Evolutionary conservation across 2,329 filamentous ascomycete genomes (phyloP), one percentile per base, ranked within the genome.

Genomic region (Fusarium nodosum): DNA sequence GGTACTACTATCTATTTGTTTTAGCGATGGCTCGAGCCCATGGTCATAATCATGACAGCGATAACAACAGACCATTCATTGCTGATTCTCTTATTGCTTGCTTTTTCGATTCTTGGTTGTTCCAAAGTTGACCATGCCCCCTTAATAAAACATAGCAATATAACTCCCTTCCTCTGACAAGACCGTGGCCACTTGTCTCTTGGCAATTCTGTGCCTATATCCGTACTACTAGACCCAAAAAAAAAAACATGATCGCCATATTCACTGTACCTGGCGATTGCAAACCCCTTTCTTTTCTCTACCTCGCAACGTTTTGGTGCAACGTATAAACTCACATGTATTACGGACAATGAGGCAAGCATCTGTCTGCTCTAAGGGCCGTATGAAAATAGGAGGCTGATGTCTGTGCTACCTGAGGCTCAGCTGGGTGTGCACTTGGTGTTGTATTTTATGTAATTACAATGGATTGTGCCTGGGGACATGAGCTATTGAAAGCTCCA

Each of bases 121-220:
- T 16, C 31, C 36, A 51, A 24, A 28, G 15, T 24, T 20, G 22
- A 28, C 11, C 33, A 22, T 28, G 30, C n/a, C 20, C 26, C 47
- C 16, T 31, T 53, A 38, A 53, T 34, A 26, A 36, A 36, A 42
- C 28, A 53, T n/a, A 28, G 18, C 20, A 56, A 18, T 34, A 20
- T 60, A 13, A 33, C 24, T 24, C 34, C 22, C 31, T 18, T 36
- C 36, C 13, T 33, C 34, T 28, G 31, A 31, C 26, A 34, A 31
- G 26, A 28, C 45, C 24, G 39, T 66, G 52, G 33, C 48, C 41
- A 50, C 66, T 69, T 66, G 61, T 57, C 61, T 57, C 54, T 60
- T 47, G 61, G 52, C 66, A 69, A 51, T 39, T 67, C 18, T 63
- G 31, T 56, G 52, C 61, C 66, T 39, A 24, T 24, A 24, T 24